Evolutionary conservation across 2,329 filamentous ascomycete genomes (phyloP), one percentile per base, ranked within the genome.

Genomic region (Colletotrichum sp.): DNA sequence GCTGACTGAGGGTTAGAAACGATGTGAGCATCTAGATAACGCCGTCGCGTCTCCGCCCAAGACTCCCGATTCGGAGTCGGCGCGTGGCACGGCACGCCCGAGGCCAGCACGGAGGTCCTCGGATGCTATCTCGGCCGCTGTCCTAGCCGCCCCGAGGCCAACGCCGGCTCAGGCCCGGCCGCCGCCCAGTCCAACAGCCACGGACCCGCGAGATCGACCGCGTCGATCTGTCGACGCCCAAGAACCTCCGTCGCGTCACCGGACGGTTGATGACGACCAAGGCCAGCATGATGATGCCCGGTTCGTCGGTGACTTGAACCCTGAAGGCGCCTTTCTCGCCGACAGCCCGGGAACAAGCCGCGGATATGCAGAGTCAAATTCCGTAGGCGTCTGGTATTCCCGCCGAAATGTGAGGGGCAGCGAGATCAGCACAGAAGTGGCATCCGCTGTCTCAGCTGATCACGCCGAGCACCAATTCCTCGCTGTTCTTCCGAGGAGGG

Each of bases 241-340:
- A 16, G 28, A 36, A 14, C 28, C 28, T 56, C 36, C 18, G 9
- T 63, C 34, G 21, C 72, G 32, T 34, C 26, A 38, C 32, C 52
- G 24, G 6, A 7, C 63, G 9, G 30, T 30, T 12, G 65, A 67
- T 48, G 68, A 78, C 14, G 75, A 74, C 69, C 43, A 71, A 58
- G 38, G 64, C 73, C 52, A 76, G 71, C 56, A 73, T 12, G 65
- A 75, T 4, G 73, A 75, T 21, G 73, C 71, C 14, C 58, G 73
- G 6, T 80, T 80, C 43, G 78, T 80, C 26, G 78, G 78, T 16
- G 76, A 79, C 58, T 61, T 80, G 16, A 79, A 78, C 68, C 79
- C 79, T 6, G 78, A 80, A 43, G 78, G 78, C 4, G 75, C 78
- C 6, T 80, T 80, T 65, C 76, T 80, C 24, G 78, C 77, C 52